Conservation (phyloP, 257 asterid genomes). For the Striga asiatica region DNA sequence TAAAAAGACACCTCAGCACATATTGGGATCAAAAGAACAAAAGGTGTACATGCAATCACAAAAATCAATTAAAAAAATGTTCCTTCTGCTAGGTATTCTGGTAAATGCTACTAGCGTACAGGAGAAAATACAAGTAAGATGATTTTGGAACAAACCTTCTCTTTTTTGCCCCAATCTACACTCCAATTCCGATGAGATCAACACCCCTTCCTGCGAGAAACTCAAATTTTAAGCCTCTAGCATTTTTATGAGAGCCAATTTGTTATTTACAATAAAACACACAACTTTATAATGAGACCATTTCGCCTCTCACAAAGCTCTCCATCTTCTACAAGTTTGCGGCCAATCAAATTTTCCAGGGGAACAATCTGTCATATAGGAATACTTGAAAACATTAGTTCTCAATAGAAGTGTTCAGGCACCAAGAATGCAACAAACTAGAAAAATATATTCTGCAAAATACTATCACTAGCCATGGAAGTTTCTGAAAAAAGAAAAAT, state of each 20-base stretch:
- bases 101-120: background rate
- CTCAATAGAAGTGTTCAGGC: background rate
- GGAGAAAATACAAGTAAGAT: background rate
- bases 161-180: conserved; percentile 97
- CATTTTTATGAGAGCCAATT: background rate
- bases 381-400: conserved; percentile 15
- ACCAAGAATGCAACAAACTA: too few relatives aligned
- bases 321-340: conserved; percentile 89
- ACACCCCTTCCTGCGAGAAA: conserved; percentile 83
- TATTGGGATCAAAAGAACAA: background rate
- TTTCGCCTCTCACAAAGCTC: conserved; percentile 97
- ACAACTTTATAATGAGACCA: conserved; percentile 31
- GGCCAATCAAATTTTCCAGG: conserved; percentile 84
- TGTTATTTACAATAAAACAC: conserved; percentile 6
- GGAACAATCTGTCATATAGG: conserved; percentile 65
- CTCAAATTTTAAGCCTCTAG: conserved; percentile 7
- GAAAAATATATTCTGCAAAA: background rate
- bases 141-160: conserved; percentile 47
- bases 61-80: background rate
- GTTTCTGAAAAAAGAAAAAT: too few relatives aligned
- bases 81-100: background rate
- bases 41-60: background rate
- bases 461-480: too few relatives aligned
- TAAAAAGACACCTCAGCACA: conserved; percentile 18
- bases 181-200: conserved; percentile 94